Conservation (phyloP, 805 yeast genomes). For the Candida parachauliodes region DNA sequence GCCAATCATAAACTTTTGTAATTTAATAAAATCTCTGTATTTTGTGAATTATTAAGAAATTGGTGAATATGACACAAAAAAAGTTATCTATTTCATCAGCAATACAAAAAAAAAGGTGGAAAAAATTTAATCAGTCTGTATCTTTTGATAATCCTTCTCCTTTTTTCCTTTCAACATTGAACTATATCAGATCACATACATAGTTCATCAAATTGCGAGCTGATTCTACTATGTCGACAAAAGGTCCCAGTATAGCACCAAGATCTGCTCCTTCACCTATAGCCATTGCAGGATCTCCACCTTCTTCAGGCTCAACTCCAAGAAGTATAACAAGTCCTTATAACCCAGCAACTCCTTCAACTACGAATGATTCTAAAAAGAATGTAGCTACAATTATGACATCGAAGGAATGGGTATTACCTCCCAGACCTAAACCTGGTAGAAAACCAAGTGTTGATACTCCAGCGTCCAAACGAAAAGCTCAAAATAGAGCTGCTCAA, state of each 20-base stretch:
- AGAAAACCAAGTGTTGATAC: slow-evolving; percentile 66
- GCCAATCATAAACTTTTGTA: too few relatives aligned
- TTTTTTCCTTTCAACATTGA: neutral
- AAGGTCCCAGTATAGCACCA: slow-evolving; percentile 19
- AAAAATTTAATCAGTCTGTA: neutral
- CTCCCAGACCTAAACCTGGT: slow-evolving; percentile 63
- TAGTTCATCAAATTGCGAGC: too few relatives aligned
- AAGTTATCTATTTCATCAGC: slow-evolving; percentile 15
- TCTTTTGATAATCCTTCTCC: neutral
- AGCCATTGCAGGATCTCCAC: slow-evolving; percentile 15
- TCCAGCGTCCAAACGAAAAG: slow-evolving; percentile 81
- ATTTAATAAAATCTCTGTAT: too few relatives aligned
- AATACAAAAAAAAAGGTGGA: slow-evolving; percentile 3
- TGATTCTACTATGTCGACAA: slow-evolving; percentile 11
- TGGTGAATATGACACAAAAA: slow-evolving; percentile 5
- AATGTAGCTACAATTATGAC: slow-evolving; percentile 44
- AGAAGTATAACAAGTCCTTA: slow-evolving; percentile 12
- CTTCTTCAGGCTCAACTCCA: slow-evolving; percentile 10
- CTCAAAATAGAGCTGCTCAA: slow-evolving; percentile 93
- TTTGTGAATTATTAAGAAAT: too few relatives aligned
- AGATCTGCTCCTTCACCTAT: slow-evolving; percentile 17
- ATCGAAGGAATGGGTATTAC: slow-evolving; percentile 56
- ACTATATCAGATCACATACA: too few relatives aligned
- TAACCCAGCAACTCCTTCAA: slow-evolving; percentile 3
- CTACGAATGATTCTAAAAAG: slow-evolving; percentile 6